Evolutionary conservation across 345 rosid genomes (phyloP).

Genomic region (Hibiscus trionum): DNA sequence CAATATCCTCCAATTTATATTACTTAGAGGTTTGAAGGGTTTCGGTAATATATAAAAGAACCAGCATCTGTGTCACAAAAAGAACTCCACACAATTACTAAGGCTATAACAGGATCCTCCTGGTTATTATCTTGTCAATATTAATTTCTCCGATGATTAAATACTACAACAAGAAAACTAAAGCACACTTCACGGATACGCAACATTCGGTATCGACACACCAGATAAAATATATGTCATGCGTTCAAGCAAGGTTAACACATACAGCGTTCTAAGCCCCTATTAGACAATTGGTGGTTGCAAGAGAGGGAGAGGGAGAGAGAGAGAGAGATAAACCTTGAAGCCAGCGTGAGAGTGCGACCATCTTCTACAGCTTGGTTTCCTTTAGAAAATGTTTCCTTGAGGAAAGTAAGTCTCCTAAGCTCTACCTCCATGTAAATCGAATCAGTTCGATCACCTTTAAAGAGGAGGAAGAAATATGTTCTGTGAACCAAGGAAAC

Average conservation of each 20-base stretch:
- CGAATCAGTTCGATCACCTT: conserved; percentile 80
- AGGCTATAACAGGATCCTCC: not conserved
- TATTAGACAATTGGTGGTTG: too few species aligned
- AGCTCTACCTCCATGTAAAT: conserved; percentile 88
- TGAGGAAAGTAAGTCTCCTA: conserved; percentile 76
- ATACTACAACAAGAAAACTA: not conserved
- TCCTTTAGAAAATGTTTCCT: conserved; percentile 66
- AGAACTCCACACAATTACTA: not conserved
- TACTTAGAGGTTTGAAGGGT: too few species aligned
- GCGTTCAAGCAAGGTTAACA: not conserved
- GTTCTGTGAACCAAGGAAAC: conserved; percentile 86
- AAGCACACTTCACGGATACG: not conserved
- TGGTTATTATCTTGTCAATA: not conserved
- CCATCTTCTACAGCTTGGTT: conserved; percentile 50
- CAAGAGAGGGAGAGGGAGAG: conserved; percentile 2
- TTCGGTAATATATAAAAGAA: too few species aligned
- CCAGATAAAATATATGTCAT: not conserved
- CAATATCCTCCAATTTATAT: too few species aligned
- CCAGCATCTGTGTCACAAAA: not conserved
- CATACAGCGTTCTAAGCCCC: not conserved
- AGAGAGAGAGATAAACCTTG: conserved; percentile 46
- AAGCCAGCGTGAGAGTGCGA: conserved; percentile 44
- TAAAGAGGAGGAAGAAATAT: conserved; percentile 84
- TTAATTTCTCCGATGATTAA: not conserved
- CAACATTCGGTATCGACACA: not conserved